phyloP scores from a whole-genome alignment of 768 basidiomycete species.

The Mrakia gelida region DNA sequence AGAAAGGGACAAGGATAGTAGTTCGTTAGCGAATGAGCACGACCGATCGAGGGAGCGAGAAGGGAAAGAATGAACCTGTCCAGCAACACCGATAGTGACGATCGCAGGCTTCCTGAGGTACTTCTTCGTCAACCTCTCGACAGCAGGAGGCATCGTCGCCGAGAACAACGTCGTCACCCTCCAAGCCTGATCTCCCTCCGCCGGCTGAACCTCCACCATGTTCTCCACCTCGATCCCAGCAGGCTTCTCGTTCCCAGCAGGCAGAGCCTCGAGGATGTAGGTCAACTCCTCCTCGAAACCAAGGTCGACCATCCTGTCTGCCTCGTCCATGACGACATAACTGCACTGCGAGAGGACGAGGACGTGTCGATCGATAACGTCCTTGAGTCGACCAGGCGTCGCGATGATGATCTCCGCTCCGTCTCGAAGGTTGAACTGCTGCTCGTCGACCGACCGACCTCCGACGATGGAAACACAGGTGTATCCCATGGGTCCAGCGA shows the following conservation, averaged over 20 bases:
- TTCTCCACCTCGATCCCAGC: constrained; percentile 62
- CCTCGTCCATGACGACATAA: constrained; percentile 99
- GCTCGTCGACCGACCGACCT: constrained; percentile 93
- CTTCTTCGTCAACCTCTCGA: constrained; percentile 69
- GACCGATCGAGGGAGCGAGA: not conserved
- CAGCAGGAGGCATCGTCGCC: constrained; percentile 51
- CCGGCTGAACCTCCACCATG: constrained; percentile 66
- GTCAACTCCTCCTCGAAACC: constrained; percentile 93
- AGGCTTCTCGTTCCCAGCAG: constrained; percentile 71
- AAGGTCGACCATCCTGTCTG: constrained; percentile 96
- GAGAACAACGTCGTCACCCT: constrained; percentile 92
- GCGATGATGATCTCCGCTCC: constrained; percentile 99
- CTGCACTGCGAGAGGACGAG: constrained; percentile 94
- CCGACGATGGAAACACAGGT: constrained; percentile 97
- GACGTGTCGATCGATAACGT: constrained; percentile 92
- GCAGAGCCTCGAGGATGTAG: constrained; percentile 89
- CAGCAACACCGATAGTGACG: constrained; percentile 97
- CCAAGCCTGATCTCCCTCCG: constrained; percentile 48
- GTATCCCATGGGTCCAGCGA: constrained; percentile 83
- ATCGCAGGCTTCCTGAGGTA: constrained; percentile 88
- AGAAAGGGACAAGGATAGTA: not conserved
- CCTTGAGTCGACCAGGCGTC: constrained; percentile 95
- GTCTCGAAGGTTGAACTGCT: constrained; percentile 94
- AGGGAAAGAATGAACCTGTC: constrained; percentile 49
- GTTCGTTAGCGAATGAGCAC: not conserved